Percentiles rank a stretch among this genome's conserved stretches.
phyloP scores from a whole-genome alignment of 75 land plant species.

The Pinus tabuliformis region DNA sequence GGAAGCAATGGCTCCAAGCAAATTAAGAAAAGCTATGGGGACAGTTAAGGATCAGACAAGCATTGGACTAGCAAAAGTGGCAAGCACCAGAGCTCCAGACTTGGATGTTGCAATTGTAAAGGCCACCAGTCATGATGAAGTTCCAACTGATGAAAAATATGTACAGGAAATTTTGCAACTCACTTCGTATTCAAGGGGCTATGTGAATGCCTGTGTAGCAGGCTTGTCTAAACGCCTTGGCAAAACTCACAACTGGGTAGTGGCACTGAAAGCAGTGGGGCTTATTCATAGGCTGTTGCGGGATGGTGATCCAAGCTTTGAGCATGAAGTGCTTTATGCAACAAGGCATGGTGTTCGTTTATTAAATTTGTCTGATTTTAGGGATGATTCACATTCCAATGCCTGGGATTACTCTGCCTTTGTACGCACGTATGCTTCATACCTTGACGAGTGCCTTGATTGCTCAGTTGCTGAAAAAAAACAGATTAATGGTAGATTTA shows the following conservation, averaged over 20 bases:
- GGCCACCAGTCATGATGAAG: constrained; percentile 51
- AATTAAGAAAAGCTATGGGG: constrained; percentile 72
- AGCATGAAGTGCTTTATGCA: constrained; percentile 55
- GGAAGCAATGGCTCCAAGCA: constrained; percentile 46
- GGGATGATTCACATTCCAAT: constrained; percentile 81
- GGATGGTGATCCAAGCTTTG: constrained; percentile 65
- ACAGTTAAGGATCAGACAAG: constrained; percentile 85
- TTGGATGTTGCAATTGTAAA: constrained; percentile 71
- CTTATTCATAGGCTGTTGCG: constrained; percentile 70
- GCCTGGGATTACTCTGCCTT: constrained; percentile 94
- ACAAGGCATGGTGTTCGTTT: constrained; percentile 70
- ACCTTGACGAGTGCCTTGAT: constrained; percentile 78
- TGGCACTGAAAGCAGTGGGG: constrained; percentile 75
- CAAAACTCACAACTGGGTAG: constrained; percentile 89
- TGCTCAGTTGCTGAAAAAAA: constrained; percentile 28
- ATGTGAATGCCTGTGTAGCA: constrained; percentile 58
- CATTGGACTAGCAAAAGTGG: constrained; percentile 73
- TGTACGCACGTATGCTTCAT: constrained; percentile 76
- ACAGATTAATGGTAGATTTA: neutral
- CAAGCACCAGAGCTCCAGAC: constrained; percentile 82
- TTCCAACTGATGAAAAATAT: constrained; percentile 33
- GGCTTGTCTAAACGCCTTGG: constrained; percentile 57
- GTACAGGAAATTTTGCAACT: constrained; percentile 38
- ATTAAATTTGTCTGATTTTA: constrained; percentile 71
- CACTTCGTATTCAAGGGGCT: constrained; percentile 52